Conservation (phyloP, 1,139 yeast genomes). For the Yamadazyma sp. region DNA sequence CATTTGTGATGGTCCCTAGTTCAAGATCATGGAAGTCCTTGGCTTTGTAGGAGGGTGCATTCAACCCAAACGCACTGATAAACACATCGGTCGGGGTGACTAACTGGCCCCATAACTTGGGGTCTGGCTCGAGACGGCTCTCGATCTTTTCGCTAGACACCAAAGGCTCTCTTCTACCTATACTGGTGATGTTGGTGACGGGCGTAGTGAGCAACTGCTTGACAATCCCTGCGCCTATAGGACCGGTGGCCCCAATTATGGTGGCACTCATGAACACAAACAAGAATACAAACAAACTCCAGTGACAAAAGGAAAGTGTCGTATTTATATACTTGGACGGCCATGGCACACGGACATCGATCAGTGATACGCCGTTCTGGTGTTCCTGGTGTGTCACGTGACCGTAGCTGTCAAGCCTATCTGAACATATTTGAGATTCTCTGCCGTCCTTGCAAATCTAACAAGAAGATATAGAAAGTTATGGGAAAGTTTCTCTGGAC, state of each 20-base stretch:
- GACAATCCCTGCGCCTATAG: neutral
- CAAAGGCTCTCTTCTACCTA: neutral
- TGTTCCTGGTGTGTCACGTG: too few species aligned
- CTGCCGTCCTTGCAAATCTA: neutral
- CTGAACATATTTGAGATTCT: too few species aligned
- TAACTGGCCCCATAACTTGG: neutral
- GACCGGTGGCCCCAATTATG: constrained; percentile 1
- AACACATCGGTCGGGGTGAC: neutral
- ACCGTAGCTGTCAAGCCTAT: too few species aligned
- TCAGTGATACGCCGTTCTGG: too few species aligned
- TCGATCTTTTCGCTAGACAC: neutral
- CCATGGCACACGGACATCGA: too few species aligned
- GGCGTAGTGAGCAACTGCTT: neutral
- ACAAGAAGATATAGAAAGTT: neutral
- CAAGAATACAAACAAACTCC: neutral
- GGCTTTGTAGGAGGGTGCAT: neutral
- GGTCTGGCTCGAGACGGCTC: neutral
- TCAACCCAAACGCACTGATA: neutral
- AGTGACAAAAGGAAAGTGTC: too few species aligned
- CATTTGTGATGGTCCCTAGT: neutral
- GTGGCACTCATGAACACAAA: neutral
- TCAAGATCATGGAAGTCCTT: neutral
- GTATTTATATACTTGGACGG: too few species aligned
- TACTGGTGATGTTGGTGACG: neutral
- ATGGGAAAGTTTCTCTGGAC: neutral